Evolutionary conservation across 192 early-diverging fungal species (phyloP).

Genomic region (Lobosporangium transversale): DNA sequence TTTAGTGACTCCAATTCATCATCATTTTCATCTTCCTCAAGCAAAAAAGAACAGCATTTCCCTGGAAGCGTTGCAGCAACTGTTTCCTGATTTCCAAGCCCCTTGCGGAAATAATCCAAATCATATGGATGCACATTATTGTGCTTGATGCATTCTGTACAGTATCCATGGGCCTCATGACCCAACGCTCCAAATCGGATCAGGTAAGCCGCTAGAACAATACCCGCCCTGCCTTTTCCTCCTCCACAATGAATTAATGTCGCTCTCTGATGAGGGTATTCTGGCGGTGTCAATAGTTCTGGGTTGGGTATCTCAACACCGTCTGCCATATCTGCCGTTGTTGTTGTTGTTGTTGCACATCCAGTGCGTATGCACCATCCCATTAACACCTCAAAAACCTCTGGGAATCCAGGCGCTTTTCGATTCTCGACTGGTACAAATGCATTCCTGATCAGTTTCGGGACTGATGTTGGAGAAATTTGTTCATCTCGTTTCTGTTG

Average conservation of each 20-base stretch:
- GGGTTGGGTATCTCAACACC: no score
- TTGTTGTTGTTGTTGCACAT: not conserved
- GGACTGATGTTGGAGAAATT: not conserved
- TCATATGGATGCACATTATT: constrained; percentile 33
- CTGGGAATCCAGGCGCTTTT: constrained; percentile 42
- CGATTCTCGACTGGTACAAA: constrained; percentile 50
- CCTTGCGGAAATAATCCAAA: constrained; percentile 36
- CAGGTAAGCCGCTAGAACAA: constrained; percentile 41
- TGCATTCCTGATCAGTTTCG: constrained; percentile 32
- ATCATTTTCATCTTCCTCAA: not conserved
- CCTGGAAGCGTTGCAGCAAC: constrained; percentile 20
- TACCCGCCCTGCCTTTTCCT: constrained; percentile 46
- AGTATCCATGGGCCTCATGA: constrained; percentile 37
- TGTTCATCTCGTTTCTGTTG: no score
- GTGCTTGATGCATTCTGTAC: constrained; percentile 17
- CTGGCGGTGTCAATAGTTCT: not conserved
- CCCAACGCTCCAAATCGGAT: constrained; percentile 41
- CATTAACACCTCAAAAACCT: constrained; percentile 47
- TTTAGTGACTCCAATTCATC: constrained; percentile 1
- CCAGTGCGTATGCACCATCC: constrained; percentile 40
- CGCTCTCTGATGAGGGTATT: constrained; percentile 24
- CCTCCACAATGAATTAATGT: constrained; percentile 49
- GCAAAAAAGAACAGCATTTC: constrained; percentile 5
- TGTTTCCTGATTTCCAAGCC: constrained; percentile 16
- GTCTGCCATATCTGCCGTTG: no score